Base-by-base conservation (phyloP, 192 early-diverging fungal species). In the Backusella tarrabulga region DNA sequence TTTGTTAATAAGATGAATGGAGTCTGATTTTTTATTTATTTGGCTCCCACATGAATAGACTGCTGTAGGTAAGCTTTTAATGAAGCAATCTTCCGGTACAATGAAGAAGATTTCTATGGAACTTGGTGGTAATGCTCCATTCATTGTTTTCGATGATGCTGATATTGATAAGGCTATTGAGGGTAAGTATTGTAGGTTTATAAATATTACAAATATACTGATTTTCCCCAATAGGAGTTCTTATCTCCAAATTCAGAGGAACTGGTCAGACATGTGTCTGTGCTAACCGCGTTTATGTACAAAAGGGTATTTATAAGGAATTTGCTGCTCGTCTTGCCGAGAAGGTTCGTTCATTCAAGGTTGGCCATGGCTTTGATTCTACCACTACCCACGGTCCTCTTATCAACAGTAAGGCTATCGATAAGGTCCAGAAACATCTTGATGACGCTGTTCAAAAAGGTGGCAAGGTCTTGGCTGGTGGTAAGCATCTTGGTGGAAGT, bases 201-300 rank as follows among this genome's bases (percentile, higher is more conserved):
- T n/a, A 34, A 17, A 11, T 21, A 36, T 17, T 38, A 19, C 6
- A 9, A 34, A 8, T 35, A 23, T 42, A 72, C 40, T 72, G 14
- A 72, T 23, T 26, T 46, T 26, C 26, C 6, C 6, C 26, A 7
- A 50, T 29, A 72, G 71, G 88, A 66, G 86, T 66, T 15, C 34
- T 74, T 23, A 56, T 56, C 17, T 74, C 41, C 26, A 89, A 90
- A 35, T 97, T 92, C 82, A 83, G 88, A 34, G 90, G 90, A 69
- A 92, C 93, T 67, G 96, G 96, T 34, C 94, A 97, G 80, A 92
- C 94, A 21, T 96, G 95, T 75, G 80, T 95, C 19, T 92, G 91
- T 76, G 86, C 90, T 23, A 93, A 92, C 41, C 90, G 95, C 21
- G 90, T 96, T 69, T 95, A 92, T 74, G 92, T 97, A 5, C 90